A percentile compares a stretch with the other conserved stretches of the same genome.
phyloP scores from a whole-genome alignment of 2,329 filamentous ascomycete genomes.

The Fusarium sp. region DNA sequence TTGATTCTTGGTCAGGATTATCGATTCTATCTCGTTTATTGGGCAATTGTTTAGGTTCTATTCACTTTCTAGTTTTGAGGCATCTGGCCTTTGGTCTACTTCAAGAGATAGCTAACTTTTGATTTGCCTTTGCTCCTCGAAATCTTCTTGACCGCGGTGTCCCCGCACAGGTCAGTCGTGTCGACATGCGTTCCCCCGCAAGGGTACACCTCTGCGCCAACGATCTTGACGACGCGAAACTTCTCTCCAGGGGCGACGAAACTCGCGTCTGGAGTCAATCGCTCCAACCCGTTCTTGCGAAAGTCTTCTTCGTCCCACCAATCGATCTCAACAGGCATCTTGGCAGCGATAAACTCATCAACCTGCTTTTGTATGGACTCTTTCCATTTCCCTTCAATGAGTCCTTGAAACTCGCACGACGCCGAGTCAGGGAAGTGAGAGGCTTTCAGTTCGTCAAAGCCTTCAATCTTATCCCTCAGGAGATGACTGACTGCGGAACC shows the following conservation, averaged over 20 bases:
- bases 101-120: conserved; percentile 44
- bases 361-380: conserved; percentile 73
- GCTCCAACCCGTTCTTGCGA: conserved; percentile 65
- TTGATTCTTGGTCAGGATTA: too few relatives aligned
- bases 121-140: conserved; percentile 46
- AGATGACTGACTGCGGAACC: conserved; percentile 77
- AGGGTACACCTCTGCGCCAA: conserved; percentile 78
- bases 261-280: conserved; percentile 67
- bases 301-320: conserved; percentile 80
- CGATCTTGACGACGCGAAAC: conserved; percentile 78
- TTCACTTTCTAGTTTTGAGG: too few relatives aligned
- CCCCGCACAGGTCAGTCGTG: conserved; percentile 71
- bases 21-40: too few relatives aligned
- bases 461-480: conserved; percentile 64
- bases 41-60: too few relatives aligned
- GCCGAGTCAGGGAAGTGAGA: conserved; percentile 80
- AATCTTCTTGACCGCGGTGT: conserved; percentile 78
- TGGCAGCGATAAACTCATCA: conserved; percentile 70
- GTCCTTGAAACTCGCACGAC: conserved; percentile 77
- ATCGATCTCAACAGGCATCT: conserved; percentile 72
- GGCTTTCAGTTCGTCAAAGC: conserved; percentile 79
- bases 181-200: conserved; percentile 83
- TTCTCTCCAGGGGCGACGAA: conserved; percentile 59
- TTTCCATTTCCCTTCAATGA: conserved; percentile 76
- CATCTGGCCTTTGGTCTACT: conserved; percentile 4